Percentiles rank a stretch among this genome's conserved stretches.
Conservation (phyloP, 139 green algal genomes). For the Deuterostichococcus epilithicus region DNA sequence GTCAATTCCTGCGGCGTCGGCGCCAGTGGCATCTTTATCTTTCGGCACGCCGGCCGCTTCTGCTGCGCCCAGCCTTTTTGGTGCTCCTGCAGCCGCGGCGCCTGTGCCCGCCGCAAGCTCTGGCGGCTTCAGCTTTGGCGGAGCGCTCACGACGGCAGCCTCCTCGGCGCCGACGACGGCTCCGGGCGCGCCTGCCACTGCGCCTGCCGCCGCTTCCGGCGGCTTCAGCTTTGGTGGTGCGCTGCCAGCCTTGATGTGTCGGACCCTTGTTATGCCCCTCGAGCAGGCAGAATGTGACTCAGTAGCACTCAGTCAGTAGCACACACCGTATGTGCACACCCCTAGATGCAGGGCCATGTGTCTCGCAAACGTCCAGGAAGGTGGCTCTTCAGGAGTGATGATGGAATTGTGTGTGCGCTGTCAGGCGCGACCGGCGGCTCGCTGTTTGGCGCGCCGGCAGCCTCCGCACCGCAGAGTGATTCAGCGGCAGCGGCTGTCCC, state of each 20-base stretch:
- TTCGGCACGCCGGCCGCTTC: background rate
- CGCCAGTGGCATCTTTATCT: background rate
- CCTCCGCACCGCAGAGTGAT: background rate
- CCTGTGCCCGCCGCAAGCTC: background rate
- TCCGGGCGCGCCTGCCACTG: too few species aligned
- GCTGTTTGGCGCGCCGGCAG: background rate
- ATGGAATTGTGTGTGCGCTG: background rate
- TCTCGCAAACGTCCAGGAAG: too few species aligned
- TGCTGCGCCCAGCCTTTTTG: background rate
- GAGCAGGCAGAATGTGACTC: background rate
- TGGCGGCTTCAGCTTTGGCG: slow-evolving; percentile 1
- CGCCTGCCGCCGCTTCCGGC: background rate
- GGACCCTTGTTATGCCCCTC: background rate
- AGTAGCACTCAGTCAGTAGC: too few species aligned
- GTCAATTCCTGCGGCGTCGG: background rate
- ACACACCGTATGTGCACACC: too few species aligned
- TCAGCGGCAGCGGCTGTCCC: background rate
- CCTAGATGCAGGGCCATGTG: too few species aligned
- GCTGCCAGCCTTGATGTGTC: background rate
- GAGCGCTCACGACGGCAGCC: background rate
- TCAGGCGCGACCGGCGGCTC: background rate
- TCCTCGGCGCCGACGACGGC: too few species aligned
- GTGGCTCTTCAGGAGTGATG: too few species aligned
- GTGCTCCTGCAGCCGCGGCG: background rate
- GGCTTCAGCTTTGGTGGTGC: slow-evolving; percentile 4